phyloP scores from a whole-genome alignment of 2,329 filamentous ascomycete genomes.

The Pezicula carpinea region DNA sequence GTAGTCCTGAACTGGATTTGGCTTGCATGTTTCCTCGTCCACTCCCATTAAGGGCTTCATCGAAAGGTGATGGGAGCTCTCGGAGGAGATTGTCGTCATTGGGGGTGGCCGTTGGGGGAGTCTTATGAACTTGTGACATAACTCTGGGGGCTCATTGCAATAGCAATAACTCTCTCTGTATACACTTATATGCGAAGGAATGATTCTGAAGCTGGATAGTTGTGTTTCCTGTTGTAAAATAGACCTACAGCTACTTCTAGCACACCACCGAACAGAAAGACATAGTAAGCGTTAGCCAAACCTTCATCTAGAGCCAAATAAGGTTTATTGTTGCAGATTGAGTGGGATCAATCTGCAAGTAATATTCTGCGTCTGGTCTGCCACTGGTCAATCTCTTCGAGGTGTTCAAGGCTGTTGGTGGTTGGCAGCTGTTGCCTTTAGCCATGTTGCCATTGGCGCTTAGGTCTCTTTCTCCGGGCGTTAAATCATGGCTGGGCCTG shows the following conservation, averaged over 20 bases:
- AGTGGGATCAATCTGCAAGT: neutral
- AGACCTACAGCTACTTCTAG: no score
- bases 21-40: conserved; percentile 5
- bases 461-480: no score
- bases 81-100: conserved; percentile 19
- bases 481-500: no score
- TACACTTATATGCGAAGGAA: no score
- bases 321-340: neutral
- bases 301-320: neutral
- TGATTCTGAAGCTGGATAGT: no score
- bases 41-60: conserved; percentile 20
- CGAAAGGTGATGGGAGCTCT: conserved; percentile 23
- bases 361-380: no score
- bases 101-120: neutral
- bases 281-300: neutral
- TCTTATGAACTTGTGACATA: conserved; percentile 9
- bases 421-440: no score
- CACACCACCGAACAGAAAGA: neutral
- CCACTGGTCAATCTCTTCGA: no score
- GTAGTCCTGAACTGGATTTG: conserved; percentile 18
- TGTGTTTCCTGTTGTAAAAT: no score
- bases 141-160: conserved; percentile 16
- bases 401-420: no score
- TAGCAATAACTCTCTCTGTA: neutral
- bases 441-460: no score